Base-by-base conservation (phyloP, 257 asterid genomes). In the Verbena officinalis region DNA sequence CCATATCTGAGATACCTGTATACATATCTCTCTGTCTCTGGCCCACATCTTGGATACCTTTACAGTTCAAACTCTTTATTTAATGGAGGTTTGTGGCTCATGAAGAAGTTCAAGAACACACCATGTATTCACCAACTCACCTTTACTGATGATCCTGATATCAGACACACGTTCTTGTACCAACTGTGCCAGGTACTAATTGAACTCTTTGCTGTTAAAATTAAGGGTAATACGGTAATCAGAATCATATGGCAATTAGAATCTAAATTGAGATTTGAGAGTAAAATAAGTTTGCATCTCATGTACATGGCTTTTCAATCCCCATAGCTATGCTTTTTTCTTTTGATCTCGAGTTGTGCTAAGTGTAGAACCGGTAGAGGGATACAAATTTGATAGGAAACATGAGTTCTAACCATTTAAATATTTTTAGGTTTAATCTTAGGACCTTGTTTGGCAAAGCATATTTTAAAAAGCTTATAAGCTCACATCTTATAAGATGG, bases 101-200 rank as follows among this genome's bases (percentile, higher is more conserved):
- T 82, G 86, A 89, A 89, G 83, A 89, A 86, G 82, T 84, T 89
- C 68, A 86, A 81, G 82, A 87, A 87, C 60, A 80, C 89, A 51
- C 95, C 72, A 52, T 83, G 96, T 61, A 84, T 89, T 75, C 95
- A 86, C 73, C 93, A 89, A 84, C 87, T 86, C 54, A 89, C 96
- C 30, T 89, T 86, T 62, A 83, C 93, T 3, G 96, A 89, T 73
- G 87, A 86, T 75, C 82, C 91, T 23, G 87, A 89, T 67, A 75
- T 89, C 45, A 82, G 74, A 62, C 81, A 84, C 33, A 84, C 93
- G 1, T 89, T 84, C 80, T 69, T 86, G 45, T 89, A 79, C 87
- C 80, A 84, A 46, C 83, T 89, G 44, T 79, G 85, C 81, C 79
- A 89, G 93, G 95, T 86, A 77, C 54, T 67, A 24, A 11, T 43